phyloP scores from a whole-genome alignment of 352 stramenopile species.

The Phytophthora sansomeana region DNA sequence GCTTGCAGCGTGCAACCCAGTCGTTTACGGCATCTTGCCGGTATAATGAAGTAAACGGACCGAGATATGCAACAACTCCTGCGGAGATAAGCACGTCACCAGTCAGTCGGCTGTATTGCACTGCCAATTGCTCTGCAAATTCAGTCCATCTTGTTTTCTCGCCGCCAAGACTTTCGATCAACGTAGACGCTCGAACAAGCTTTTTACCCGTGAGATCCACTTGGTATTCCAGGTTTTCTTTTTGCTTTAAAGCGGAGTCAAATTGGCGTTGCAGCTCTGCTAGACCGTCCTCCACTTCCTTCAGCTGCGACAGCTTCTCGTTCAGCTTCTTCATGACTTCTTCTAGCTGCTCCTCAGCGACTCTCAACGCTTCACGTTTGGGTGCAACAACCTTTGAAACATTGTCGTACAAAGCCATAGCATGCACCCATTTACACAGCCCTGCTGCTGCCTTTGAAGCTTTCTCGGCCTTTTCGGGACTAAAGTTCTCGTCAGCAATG shows the following conservation, averaged over 20 bases:
- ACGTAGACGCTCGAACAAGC: constrained; percentile 90
- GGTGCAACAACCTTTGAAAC: constrained; percentile 94
- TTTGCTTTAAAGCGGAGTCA: constrained; percentile 90
- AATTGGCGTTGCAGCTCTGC: constrained; percentile 89
- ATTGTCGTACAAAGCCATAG: constrained; percentile 94
- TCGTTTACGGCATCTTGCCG: constrained; percentile 79
- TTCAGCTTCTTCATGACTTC: constrained; percentile 92
- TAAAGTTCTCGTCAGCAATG: constrained; percentile 93
- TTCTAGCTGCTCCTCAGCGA: constrained; percentile 87
- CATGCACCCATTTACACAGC: constrained; percentile 94
- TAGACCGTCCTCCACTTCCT: constrained; percentile 92
- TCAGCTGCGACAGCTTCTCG: constrained; percentile 91
- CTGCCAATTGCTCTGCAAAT: constrained; percentile 82
- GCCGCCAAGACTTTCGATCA: constrained; percentile 94
- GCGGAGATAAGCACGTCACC: constrained; percentile 94
- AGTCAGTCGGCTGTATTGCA: constrained; percentile 91
- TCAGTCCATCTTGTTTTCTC: constrained; percentile 94
- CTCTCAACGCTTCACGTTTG: constrained; percentile 89
- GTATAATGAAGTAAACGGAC: constrained; percentile 93
- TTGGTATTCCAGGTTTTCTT: constrained; percentile 92
- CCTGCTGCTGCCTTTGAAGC: constrained; percentile 93
- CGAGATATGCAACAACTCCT: constrained; percentile 93
- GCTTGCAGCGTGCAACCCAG: constrained; percentile 83
- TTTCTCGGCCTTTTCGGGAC: constrained; percentile 92
- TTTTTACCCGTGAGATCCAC: constrained; percentile 95